Conservation (phyloP, 345 rosid species). For the Abelmoschus esculentus region DNA sequence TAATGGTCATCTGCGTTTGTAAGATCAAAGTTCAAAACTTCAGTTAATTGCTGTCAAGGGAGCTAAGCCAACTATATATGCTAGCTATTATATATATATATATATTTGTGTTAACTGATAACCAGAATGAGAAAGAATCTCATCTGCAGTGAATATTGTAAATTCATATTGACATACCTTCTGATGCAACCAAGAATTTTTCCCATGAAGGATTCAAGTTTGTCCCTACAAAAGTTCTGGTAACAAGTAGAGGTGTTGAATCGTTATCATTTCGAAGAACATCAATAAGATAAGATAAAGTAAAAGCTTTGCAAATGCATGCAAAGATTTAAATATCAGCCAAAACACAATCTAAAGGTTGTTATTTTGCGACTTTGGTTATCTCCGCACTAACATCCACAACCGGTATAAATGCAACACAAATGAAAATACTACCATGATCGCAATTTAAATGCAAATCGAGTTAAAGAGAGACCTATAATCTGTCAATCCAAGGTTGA, state of each 20-base stretch:
- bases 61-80: not conserved
- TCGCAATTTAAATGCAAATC: not conserved
- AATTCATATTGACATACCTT: constrained; percentile 35
- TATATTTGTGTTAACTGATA: not conserved
- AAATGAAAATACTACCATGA: not conserved
- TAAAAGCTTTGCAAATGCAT: not conserved
- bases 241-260: constrained; percentile 19
- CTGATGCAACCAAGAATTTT: constrained; percentile 58
- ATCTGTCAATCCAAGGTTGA: constrained; percentile 81
- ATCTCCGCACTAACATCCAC: not conserved
- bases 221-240: constrained; percentile 83
- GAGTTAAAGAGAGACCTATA: constrained; percentile 50
- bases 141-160: not conserved
- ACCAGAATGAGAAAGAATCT: not conserved
- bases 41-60: not conserved
- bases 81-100: not conserved
- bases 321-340: not conserved
- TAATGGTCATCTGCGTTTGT: not conserved
- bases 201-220: constrained; percentile 84
- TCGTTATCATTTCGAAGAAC: constrained; percentile 7
- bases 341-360: not conserved
- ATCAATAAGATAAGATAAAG: constrained; percentile 8
- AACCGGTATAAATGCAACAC: not conserved
- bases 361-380: not conserved
- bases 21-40: not conserved